Percentiles rank a stretch among this genome's conserved stretches.
Conservation (phyloP, 768 basidiomycete species). For the Rubroboletus satanas region DNA sequence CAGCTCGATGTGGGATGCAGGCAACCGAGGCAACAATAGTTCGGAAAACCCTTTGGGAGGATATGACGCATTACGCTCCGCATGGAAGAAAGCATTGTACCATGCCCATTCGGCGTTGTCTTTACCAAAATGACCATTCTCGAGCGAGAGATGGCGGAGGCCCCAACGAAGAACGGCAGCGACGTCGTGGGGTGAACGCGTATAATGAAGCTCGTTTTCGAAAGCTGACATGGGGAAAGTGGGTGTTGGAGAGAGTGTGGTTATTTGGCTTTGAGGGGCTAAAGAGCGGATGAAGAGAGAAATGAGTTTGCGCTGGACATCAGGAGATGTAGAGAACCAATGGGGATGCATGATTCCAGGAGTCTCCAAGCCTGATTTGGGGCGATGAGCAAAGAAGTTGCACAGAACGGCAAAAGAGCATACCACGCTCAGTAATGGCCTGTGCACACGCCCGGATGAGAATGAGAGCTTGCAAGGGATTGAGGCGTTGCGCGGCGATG, state of each 20-base stretch:
- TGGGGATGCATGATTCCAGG: conserved; percentile 84
- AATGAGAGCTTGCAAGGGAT: conserved; percentile 56
- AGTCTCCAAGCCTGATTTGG: conserved; percentile 62
- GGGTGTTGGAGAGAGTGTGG: conserved; percentile 50
- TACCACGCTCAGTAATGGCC: conserved; percentile 62
- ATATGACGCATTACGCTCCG: conserved; percentile 58
- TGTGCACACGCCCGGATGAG: conserved; percentile 68
- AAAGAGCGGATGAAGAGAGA: conserved; percentile 68
- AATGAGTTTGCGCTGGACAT: conserved; percentile 64
- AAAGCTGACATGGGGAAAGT: conserved; percentile 49
- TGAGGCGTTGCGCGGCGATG: conserved; percentile 57
- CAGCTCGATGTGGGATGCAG: conserved; percentile 54
- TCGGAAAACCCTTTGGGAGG: conserved; percentile 61
- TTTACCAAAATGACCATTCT: conserved; percentile 57
- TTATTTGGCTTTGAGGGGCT: conserved; percentile 41
- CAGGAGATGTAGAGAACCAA: conserved; percentile 73
- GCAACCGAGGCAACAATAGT: conserved; percentile 55
- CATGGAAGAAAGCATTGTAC: conserved; percentile 61
- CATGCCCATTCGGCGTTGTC: conserved; percentile 53
- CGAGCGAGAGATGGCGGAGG: conserved; percentile 66
- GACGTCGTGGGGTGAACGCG: conserved; percentile 69
- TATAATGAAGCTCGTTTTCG: conserved; percentile 59
- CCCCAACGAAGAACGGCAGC: conserved; percentile 82
- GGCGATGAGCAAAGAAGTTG: conserved; percentile 1
- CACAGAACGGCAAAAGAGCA: conserved; percentile 18